Evolutionary conservation across 176 grass and related monocot genomes (phyloP), one percentile per base, ranked within the genome.

Genomic region (Oryza glaberrima): DNA sequence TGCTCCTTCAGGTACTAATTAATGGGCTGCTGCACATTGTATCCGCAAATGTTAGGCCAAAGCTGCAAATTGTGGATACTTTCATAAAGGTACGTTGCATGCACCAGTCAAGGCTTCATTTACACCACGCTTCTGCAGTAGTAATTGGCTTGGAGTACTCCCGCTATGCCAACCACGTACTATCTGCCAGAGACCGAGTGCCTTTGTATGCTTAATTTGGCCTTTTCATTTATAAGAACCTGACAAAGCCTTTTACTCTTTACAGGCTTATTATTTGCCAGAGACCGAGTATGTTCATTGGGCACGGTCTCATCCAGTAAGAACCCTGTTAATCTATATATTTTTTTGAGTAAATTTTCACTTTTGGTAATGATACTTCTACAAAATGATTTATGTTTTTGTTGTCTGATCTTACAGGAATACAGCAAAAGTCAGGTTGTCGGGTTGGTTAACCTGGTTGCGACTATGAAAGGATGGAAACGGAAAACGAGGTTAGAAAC

Each of bases 261-360:
- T 81, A 73, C 91, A 94, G 97, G 94, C 97, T 64, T 99, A 92
- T 82, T 96, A 99, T 82, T 86, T 99, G 67, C 94, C 97, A 2
- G 94, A 99, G 93, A 99, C 97, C 0, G 94, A 96, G 88, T 96
- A 99, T 72, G 94, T 96, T 60, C 92, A 99, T 78, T 99, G 97
- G 97, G 90, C 97, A 71, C 90, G 97, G 22, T 79, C 90, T 88
- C 97, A 99, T 96, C 94, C 90, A 30, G 97, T 99, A 96, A 82
- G 86, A 75, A 67, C 56, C 25, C 14, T 49, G 22, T 5, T 3
- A 32, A 70, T 47, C 8, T 63, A 36, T 12, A 51, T 69, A 38
- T 52, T 43, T 4, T 32, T 32, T 32, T 26, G 26, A 1, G 26
- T 26, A 26, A 26, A 26, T 26, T 69, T 52, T n/a, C 3, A 16